Evolutionary conservation across 2,329 filamentous ascomycete genomes (phyloP).

Genomic region (Calonectria henricotiae): DNA sequence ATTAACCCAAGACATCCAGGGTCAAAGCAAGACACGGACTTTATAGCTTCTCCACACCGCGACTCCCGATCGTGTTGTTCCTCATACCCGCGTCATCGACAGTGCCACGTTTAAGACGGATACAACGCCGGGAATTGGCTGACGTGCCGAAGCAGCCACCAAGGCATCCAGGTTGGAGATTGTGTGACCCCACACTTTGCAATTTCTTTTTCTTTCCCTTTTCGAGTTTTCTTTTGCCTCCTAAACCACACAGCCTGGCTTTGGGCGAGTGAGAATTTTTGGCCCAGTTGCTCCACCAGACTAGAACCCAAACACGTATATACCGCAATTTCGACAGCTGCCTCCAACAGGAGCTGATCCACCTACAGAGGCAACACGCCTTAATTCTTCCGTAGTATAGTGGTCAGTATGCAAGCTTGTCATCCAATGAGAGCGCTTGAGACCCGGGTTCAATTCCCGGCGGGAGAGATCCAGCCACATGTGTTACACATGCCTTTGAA

Average conservation of each 20-base stretch:
- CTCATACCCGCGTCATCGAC: conserved; percentile 8
- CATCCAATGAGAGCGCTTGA: conserved; percentile 39
- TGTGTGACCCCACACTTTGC: no score
- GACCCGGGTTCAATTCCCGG: conserved; percentile 51
- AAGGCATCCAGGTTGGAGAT: no score
- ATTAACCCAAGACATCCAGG: not conserved
- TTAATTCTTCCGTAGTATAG: conserved; percentile 48
- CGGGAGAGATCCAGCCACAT: conserved; percentile 50
- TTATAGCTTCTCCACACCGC: not conserved
- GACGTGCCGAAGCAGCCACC: no score
- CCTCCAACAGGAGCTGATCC: conserved; percentile 37
- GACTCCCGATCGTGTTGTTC: not conserved
- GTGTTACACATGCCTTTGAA: conserved; percentile 39
- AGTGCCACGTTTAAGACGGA: not conserved
- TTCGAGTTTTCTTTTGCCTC: no score
- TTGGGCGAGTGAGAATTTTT: no score
- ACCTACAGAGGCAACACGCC: conserved; percentile 41
- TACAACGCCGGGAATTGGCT: not conserved
- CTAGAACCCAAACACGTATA: conserved; percentile 17
- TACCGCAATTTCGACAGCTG: not conserved
- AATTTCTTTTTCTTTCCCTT: no score
- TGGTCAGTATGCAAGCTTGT: conserved; percentile 49
- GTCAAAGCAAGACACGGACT: conserved; percentile 14
- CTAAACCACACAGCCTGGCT: not conserved
- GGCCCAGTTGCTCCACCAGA: not conserved